Conservation (phyloP, 768 basidiomycete species). For the Cystobasidium ongulense region DNA sequence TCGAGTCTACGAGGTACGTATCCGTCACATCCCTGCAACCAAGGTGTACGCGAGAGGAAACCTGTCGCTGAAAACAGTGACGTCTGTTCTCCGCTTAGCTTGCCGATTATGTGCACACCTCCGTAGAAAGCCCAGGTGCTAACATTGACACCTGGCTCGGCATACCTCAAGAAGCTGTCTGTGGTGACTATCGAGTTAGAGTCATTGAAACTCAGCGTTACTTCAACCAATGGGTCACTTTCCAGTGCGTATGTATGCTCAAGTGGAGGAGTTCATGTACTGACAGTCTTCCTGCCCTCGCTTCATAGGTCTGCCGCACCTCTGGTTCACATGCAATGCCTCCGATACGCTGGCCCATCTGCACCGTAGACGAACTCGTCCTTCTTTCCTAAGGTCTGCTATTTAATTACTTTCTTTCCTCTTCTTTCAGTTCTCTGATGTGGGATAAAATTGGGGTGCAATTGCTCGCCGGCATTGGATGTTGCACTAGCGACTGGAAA, state of each 20-base stretch:
- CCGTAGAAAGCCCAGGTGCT: background rate
- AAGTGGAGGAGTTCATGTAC: background rate
- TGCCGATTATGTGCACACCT: background rate
- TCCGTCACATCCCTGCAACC: background rate
- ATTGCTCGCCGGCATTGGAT: too few species aligned
- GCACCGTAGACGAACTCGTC: background rate
- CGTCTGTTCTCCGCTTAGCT: background rate
- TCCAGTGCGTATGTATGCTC: background rate
- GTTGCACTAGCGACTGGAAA: too few species aligned
- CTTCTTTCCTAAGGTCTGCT: too few species aligned
- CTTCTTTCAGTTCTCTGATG: too few species aligned
- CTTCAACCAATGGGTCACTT: background rate
- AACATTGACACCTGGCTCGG: conserved; percentile 6
- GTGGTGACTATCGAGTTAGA: background rate
- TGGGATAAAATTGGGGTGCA: too few species aligned
- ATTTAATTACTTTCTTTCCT: too few species aligned
- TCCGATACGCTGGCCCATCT: background rate
- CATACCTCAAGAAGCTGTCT: background rate
- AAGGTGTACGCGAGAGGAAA: background rate
- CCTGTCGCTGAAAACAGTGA: background rate
- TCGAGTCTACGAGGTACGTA: background rate
- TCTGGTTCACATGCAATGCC: conserved; percentile 1
- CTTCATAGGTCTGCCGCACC: background rate
- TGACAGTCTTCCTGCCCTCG: background rate
- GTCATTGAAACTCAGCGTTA: background rate